Evolutionary conservation across 805 yeast genomes (phyloP), one percentile per base, ranked within the genome.

Genomic region (Brettanomyces custersianus): DNA sequence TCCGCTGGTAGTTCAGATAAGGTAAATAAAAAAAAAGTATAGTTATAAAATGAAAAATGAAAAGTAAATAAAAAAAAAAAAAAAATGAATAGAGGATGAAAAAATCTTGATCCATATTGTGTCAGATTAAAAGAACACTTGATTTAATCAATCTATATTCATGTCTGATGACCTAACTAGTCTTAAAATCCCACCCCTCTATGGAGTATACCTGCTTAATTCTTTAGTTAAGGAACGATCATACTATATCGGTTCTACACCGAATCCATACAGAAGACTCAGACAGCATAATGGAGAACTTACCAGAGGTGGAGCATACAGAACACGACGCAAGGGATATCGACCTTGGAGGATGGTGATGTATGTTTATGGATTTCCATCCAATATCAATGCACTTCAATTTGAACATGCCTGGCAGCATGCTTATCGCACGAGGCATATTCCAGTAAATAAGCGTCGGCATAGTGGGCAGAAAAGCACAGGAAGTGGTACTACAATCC

Each of bases 401-500:
- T 84, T 84, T 55, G 95, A 85, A 48, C 87, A 81, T 55, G 88
- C 94, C 2, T 79, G 83, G 74, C 94, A 84, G 46, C 92, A 83
- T 53, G 63, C 78, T 1, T 65, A 77, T 42, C 65, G 63, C 35
- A 78, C 94, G 0, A 60, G 86, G 26, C 84, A 75, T 48, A 73
- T 83, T 4, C 49, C 55, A 2, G 42, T 44, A 0, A 55, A 51
- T 3, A 51, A 52, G 9, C 54, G 79, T 35, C 51, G 73, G 9
- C 56, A 65, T 2, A 61, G 53, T 21, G 46, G 46, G 15, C 62
- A 58, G 40, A 40, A 30, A 13, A 27, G 26, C 11, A 36, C 44
- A 2, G 46, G 42, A 12, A 53, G 63, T 12, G 70, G 72, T 0
- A 52, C 62, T 30, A 54, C 68, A 0, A 27, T 75, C 3, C 68